Conservation (phyloP, 768 basidiomycete genomes). For the Mycena chlorophos region DNA sequence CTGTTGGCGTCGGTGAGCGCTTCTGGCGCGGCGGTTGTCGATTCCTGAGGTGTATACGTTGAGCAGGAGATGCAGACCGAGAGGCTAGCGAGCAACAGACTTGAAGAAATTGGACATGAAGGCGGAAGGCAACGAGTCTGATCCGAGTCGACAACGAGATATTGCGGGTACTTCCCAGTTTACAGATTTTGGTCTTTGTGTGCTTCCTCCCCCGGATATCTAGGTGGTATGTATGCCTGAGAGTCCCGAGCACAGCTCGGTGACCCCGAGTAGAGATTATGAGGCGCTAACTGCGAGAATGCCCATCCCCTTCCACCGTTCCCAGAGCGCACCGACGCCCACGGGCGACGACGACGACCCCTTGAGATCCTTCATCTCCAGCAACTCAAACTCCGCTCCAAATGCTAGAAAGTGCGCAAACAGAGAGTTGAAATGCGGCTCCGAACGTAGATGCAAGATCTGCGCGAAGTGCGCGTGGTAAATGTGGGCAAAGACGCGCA, state of each 20-base stretch:
- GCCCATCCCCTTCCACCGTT: constrained; percentile 92
- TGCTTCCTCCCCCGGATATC: neutral
- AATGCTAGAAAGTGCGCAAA: constrained; percentile 98
- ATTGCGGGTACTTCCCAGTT: too few species aligned
- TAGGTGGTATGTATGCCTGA: constrained; percentile 5
- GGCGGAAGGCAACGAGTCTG: neutral
- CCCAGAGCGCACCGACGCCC: constrained; percentile 79
- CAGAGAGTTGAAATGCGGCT: constrained; percentile 94
- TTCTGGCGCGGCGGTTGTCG: constrained; percentile 32
- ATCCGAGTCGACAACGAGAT: neutral
- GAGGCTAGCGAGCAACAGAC: constrained; percentile 4
- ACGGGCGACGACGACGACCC: constrained; percentile 61
- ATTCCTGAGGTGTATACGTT: constrained; percentile 11
- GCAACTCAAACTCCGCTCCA: constrained; percentile 87
- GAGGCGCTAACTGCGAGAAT: constrained; percentile 51
- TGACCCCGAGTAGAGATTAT: constrained; percentile 2
- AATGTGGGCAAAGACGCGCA: constrained; percentile 96
- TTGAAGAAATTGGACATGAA: constrained; percentile 20
- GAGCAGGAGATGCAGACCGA: neutral
- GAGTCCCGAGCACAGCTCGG: constrained; percentile 18
- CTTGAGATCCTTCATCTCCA: constrained; percentile 87
- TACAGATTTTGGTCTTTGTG: too few species aligned
- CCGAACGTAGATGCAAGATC: constrained; percentile 89
- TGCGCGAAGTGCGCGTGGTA: constrained; percentile 93
- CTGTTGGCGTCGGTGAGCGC: constrained; percentile 38